A percentile compares a stretch with the other conserved stretches of the same genome.
These are phyloP conservation scores for Pholiota microspora DNA, from an alignment of 768 basidiomycete species.

Conservation along the genomic window DNA sequence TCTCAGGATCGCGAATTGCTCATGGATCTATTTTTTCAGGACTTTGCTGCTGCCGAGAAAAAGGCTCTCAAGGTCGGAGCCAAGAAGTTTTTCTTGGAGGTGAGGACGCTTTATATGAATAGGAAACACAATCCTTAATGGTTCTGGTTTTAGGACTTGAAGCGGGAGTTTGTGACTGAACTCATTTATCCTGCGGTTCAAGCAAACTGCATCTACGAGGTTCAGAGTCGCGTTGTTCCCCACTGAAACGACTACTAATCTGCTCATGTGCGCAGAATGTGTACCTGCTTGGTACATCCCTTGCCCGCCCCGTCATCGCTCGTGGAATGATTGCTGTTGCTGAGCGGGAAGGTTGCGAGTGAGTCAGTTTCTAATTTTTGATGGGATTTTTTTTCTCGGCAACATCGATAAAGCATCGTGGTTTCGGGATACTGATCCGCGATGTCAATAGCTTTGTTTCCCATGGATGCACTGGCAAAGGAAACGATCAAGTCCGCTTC, in stretches of 20 bases:
- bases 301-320: conserved; percentile 97
- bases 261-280: conserved; percentile 58
- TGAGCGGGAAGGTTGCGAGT: conserved; percentile 94
- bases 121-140: neutral
- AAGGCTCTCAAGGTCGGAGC: conserved; percentile 93
- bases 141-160: conserved; percentile 66
- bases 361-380: conserved; percentile 30
- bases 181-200: conserved; percentile 98
- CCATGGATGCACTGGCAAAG: conserved; percentile 99
- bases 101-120: conserved; percentile 22
- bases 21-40: conserved; percentile 42
- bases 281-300: conserved; percentile 95
- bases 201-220: conserved; percentile 99
- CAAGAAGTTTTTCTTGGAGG: conserved; percentile 93
- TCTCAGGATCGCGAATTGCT: neutral
- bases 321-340: conserved; percentile 98
- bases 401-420: neutral
- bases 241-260: conserved; percentile 2
- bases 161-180: conserved; percentile 91
- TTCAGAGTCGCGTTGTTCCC: conserved; percentile 26
- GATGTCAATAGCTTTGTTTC: conserved; percentile 72
- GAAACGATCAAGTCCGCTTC: conserved; percentile 99
- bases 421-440: neutral
- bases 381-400: neutral
- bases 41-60: conserved; percentile 86